Conservation (phyloP, 345 rosid genomes). For the Ricinus communis region DNA sequence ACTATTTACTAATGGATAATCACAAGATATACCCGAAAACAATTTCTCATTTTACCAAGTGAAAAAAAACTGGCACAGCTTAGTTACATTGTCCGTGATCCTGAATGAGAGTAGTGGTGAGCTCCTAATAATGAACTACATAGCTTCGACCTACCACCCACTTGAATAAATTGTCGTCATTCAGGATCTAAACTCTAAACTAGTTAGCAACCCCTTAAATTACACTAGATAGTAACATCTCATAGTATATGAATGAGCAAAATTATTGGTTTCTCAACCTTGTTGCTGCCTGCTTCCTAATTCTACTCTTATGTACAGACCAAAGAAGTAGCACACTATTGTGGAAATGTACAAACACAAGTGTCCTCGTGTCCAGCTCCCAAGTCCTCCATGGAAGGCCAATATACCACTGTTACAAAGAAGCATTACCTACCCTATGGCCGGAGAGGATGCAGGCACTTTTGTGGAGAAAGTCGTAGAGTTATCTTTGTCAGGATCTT, state of each 20-base stretch:
- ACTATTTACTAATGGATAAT: neutral
- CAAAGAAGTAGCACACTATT: constrained; percentile 19
- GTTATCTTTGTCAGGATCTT: constrained; percentile 27
- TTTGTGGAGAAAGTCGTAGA: constrained; percentile 21
- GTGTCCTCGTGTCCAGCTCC: neutral
- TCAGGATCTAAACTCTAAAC: constrained; percentile 12
- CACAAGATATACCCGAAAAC: neutral
- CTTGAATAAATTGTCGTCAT: neutral
- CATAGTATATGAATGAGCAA: constrained; percentile 16
- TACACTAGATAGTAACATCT: neutral
- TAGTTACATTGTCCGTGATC: constrained; percentile 25
- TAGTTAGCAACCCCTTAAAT: constrained; percentile 10
- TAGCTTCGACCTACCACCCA: constrained; percentile 38
- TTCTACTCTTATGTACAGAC: constrained; percentile 43
- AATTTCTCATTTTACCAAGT: constrained; percentile 18
- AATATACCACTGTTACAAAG: neutral
- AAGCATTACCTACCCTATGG: constrained; percentile 29
- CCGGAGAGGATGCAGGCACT: constrained; percentile 37
- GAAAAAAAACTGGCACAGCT: constrained; percentile 11
- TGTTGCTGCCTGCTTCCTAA: constrained; percentile 15
- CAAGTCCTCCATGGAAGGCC: constrained; percentile 1
- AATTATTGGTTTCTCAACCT: constrained; percentile 27
- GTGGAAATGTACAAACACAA: constrained; percentile 24
- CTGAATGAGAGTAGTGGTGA: constrained; percentile 27
- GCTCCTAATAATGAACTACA: constrained; percentile 29